Percentiles rank a stretch among this genome's conserved stretches.
phyloP scores from a whole-genome alignment of 2,329 filamentous ascomycete species.

The Metarhizium album region DNA sequence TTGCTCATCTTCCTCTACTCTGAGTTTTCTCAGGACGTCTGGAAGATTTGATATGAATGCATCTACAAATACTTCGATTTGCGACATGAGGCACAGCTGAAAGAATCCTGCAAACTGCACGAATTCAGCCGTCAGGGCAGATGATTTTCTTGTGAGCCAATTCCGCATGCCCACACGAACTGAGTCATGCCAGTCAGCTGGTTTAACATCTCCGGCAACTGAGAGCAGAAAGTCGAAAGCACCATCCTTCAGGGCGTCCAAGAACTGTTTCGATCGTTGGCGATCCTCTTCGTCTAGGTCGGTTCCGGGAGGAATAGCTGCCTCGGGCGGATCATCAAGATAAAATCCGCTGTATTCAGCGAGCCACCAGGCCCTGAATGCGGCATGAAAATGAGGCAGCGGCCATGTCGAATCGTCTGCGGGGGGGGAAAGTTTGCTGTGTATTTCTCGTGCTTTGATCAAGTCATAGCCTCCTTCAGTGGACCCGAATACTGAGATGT shows the following conservation, averaged over 20 bases:
- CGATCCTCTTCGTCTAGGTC: slow-evolving; percentile 59
- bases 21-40: slow-evolving; percentile 76
- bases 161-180: slow-evolving; percentile 72
- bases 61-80: slow-evolving; percentile 80
- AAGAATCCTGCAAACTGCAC: slow-evolving; percentile 63
- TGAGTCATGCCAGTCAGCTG: slow-evolving; percentile 78
- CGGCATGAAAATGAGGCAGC: slow-evolving; percentile 65
- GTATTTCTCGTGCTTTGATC: slow-evolving; percentile 57
- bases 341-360: slow-evolving; percentile 89
- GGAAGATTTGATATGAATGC: slow-evolving; percentile 93
- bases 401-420: slow-evolving; percentile 61
- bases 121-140: slow-evolving; percentile 55
- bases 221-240: slow-evolving; percentile 87
- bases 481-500: slow-evolving; percentile 69
- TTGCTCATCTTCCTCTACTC: slow-evolving; percentile 83
- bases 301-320: slow-evolving; percentile 44
- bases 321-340: slow-evolving; percentile 56
- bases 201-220: slow-evolving; percentile 69
- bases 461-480: slow-evolving; percentile 59
- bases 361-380: slow-evolving; percentile 76
- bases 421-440: slow-evolving; percentile 55
- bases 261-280: slow-evolving; percentile 61
- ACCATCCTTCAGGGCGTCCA: slow-evolving; percentile 72
- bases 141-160: slow-evolving; percentile 73
- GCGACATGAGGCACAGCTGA: slow-evolving; percentile 61